Evolutionary conservation across 2,329 filamentous ascomycete species (phyloP).

Genomic region (Microdochium bolleyi): DNA sequence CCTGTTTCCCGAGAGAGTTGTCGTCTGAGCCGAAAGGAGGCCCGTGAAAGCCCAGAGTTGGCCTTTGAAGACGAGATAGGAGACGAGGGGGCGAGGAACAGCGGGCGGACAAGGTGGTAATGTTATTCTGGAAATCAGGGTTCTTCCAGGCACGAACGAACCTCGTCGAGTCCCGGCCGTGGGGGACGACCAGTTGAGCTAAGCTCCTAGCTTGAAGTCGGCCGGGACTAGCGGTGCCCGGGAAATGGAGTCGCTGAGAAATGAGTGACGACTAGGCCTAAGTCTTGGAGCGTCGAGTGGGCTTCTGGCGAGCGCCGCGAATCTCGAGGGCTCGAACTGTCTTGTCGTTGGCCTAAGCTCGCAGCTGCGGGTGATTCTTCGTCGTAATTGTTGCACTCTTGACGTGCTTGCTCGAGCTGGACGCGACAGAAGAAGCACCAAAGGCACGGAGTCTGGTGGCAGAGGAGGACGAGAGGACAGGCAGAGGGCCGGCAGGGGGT

Average conservation of each 20-base stretch:
- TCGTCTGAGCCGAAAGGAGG: neutral
- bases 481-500: neutral
- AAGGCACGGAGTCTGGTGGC: too few species aligned
- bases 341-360: too few species aligned
- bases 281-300: neutral
- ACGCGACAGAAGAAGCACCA: too few species aligned
- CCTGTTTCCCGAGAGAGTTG: neutral
- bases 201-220: neutral
- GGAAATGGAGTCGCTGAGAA: neutral
- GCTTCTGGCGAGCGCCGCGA: too few species aligned
- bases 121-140: neutral
- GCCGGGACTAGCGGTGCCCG: neutral
- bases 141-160: neutral
- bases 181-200: slow-evolving; percentile 1
- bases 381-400: too few species aligned
- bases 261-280: neutral
- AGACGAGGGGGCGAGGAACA: neutral
- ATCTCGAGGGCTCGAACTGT: too few species aligned
- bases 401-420: too few species aligned
- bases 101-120: neutral
- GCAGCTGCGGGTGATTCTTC: too few species aligned
- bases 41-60: neutral
- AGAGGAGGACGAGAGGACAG: too few species aligned
- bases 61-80: neutral
- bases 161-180: neutral